These are phyloP conservation scores for Puccinia triticina DNA, from an alignment of 1,284 basidiomycete species.

Conservation along the genomic window DNA sequence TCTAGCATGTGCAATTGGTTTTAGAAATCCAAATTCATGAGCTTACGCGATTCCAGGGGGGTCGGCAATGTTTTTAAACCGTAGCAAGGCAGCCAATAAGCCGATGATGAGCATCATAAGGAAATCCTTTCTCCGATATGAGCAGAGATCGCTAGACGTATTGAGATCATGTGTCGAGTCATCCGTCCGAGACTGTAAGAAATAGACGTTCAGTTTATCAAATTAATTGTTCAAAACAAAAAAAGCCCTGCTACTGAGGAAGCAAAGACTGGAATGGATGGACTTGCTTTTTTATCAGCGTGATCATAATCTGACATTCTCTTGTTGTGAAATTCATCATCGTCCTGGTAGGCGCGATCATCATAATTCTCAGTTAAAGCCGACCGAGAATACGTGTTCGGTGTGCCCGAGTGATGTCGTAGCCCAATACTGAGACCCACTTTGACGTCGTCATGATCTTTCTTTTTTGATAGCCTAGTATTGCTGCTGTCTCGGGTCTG, in stretches of 20 bases:
- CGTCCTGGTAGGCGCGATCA: not conserved
- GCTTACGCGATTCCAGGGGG: constrained; percentile 86
- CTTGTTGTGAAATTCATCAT: not conserved
- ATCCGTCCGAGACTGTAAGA: constrained; percentile 9
- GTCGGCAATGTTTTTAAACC: constrained; percentile 91
- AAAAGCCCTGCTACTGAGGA: not conserved
- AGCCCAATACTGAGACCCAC: not conserved
- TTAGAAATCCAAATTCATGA: not conserved
- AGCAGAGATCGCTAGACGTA: not conserved
- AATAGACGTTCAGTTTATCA: not conserved
- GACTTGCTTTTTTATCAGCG: not conserved
- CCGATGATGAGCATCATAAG: constrained; percentile 53
- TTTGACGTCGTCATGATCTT: not conserved
- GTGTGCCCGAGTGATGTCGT: not conserved
- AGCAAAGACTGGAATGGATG: not conserved
- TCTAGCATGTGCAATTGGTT: no score
- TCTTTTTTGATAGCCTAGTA: not conserved
- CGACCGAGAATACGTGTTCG: not conserved
- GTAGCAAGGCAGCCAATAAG: constrained; percentile 64
- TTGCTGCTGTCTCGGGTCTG: not conserved
- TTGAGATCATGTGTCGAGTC: not conserved
- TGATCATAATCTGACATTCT: not conserved
- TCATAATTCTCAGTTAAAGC: constrained; percentile 5
- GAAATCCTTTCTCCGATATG: constrained; percentile 49
- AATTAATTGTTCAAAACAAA: not conserved